Percentiles rank a stretch among this genome's conserved stretches.
Evolutionary conservation across 2,329 filamentous ascomycete species (phyloP).

Genomic region (Ceratocystis cacaofunesta): DNA sequence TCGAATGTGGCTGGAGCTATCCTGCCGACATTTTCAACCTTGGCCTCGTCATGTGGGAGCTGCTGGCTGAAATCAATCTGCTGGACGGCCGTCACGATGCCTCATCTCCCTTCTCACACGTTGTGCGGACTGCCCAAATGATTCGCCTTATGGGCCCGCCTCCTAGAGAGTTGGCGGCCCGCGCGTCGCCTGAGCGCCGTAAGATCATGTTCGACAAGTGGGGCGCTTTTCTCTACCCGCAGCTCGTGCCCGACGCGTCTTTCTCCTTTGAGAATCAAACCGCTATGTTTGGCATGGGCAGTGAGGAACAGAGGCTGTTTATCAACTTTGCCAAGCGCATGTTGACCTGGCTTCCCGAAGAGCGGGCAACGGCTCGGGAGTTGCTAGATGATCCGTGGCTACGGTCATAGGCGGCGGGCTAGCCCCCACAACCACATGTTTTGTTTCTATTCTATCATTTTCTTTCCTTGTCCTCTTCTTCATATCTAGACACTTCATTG

Average conservation of each 20-base stretch:
- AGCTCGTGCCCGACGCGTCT: constrained; percentile 11
- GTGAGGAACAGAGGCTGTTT: constrained; percentile 20
- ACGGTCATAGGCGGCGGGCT: not conserved
- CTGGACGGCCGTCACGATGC: constrained; percentile 18
- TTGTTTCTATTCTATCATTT: not conserved
- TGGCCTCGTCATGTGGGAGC: constrained; percentile 23
- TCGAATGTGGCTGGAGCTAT: constrained; percentile 23
- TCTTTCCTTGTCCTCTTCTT: not conserved
- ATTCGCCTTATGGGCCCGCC: constrained; percentile 22
- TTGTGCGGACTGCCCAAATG: constrained; percentile 22
- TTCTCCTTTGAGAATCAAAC: constrained; percentile 15
- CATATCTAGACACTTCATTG: not conserved
- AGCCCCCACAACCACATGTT: not conserved
- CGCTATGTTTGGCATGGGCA: constrained; percentile 13
- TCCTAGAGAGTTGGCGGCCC: constrained; percentile 20
- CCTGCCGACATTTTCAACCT: constrained; percentile 22
- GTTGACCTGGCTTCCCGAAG: constrained; percentile 23
- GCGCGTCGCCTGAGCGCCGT: constrained; percentile 15
- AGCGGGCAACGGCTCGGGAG: constrained; percentile 22
- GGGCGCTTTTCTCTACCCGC: constrained; percentile 11
- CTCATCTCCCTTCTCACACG: constrained; percentile 20
- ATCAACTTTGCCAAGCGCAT: constrained; percentile 23
- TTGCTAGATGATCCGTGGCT: constrained; percentile 24
- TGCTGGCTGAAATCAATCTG: constrained; percentile 22
- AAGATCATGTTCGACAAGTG: constrained; percentile 15